Conservation (phyloP, 768 basidiomycete species). For the Mrakia blollopis region DNA sequence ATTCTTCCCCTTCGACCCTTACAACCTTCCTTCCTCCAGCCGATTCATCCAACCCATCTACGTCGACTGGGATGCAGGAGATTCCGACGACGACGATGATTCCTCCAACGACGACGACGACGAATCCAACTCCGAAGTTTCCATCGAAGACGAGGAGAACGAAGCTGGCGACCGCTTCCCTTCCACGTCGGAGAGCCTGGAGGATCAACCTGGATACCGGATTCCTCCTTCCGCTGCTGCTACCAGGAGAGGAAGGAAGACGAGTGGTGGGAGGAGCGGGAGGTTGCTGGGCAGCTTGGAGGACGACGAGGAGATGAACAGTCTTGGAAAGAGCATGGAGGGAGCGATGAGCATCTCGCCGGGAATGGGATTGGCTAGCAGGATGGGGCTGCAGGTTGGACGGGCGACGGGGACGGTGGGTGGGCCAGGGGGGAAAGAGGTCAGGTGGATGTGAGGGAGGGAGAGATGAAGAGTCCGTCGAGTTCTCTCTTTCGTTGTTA, state of each 20-base stretch:
- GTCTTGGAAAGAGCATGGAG: slow-evolving; percentile 21
- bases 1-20: slow-evolving; percentile 99
- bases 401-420: neutral
- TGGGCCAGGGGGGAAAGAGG: slow-evolving; percentile 5
- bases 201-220: slow-evolving; percentile 25
- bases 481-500: neutral
- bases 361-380: slow-evolving; percentile 8
- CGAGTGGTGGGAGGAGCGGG: slow-evolving; percentile 22
- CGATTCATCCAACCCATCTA: slow-evolving; percentile 77
- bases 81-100: slow-evolving; percentile 61
- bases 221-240: slow-evolving; percentile 32
- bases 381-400: slow-evolving; percentile 28
- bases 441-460: slow-evolving; percentile 6
- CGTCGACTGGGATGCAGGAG: slow-evolving; percentile 74
- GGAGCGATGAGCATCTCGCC: slow-evolving; percentile 24
- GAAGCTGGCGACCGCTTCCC: slow-evolving; percentile 29
- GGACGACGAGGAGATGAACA: slow-evolving; percentile 13
- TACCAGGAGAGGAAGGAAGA: slow-evolving; percentile 28
- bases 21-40: slow-evolving; percentile 73
- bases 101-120: slow-evolving; percentile 49
- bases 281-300: slow-evolving; percentile 24
- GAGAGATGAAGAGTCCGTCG: neutral
- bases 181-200: neutral
- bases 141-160: slow-evolving; percentile 32
- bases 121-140: slow-evolving; percentile 35